Conservation (phyloP, 257 asterid genomes). For the Coffea canephora region DNA sequence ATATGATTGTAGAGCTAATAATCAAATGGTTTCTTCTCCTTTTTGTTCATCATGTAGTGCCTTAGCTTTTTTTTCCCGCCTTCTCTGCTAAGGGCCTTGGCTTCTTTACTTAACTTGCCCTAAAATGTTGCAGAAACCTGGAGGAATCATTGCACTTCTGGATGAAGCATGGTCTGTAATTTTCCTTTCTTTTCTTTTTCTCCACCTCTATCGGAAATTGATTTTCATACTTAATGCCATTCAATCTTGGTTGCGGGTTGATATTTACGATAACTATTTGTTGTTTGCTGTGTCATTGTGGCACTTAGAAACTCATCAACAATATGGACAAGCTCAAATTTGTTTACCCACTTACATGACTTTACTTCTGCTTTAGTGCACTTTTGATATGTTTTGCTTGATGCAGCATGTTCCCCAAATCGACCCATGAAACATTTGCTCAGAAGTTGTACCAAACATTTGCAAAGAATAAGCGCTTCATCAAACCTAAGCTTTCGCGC, state of each 20-base stretch:
- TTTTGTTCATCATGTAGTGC: neutral
- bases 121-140: constrained; percentile 83
- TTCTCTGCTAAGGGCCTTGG: too few relatives aligned
- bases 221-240: neutral
- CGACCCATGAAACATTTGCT: constrained; percentile 99
- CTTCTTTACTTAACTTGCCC: neutral
- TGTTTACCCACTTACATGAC: neutral
- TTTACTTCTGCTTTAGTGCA: constrained; percentile 17
- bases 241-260: neutral
- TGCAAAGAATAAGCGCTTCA: constrained; percentile 83
- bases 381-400: constrained; percentile 21
- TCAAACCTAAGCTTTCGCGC: constrained; percentile 98
- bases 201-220: constrained; percentile 7
- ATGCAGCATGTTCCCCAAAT: constrained; percentile 98
- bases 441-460: constrained; percentile 98
- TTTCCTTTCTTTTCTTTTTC: constrained; percentile 7
- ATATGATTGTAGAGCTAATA: neutral
- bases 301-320: neutral
- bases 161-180: constrained; percentile 94
- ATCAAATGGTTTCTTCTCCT: neutral
- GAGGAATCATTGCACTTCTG: constrained; percentile 93
- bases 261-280: neutral
- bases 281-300: neutral
- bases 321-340: neutral
- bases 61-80: neutral